Evolutionary conservation across 192 early-diverging fungal genomes (phyloP).

Genomic region (Lobosporangium transversale): DNA sequence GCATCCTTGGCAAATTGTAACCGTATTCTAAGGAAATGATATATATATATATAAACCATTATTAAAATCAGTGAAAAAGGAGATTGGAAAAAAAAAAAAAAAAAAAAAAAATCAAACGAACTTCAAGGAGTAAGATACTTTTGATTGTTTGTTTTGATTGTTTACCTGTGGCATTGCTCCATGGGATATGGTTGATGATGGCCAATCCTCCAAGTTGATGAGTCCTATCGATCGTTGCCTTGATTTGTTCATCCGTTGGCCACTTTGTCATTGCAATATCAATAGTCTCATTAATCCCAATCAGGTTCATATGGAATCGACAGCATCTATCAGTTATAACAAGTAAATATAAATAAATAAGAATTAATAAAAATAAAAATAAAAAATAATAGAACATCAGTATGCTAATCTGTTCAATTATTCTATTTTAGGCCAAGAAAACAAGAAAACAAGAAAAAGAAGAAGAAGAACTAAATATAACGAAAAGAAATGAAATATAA

Average conservation of each 20-base stretch:
- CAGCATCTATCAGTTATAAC: slow-evolving; percentile 57
- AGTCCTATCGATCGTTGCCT: slow-evolving; percentile 62
- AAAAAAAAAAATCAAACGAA: too few species aligned
- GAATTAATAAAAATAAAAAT: not conserved
- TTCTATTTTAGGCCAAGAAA: too few species aligned
- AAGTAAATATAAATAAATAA: not conserved
- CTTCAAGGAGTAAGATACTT: too few species aligned
- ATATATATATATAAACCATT: too few species aligned
- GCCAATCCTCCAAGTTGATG: slow-evolving; percentile 77
- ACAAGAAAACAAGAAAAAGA: too few species aligned
- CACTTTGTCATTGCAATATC: slow-evolving; percentile 54
- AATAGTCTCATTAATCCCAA: slow-evolving; percentile 69
- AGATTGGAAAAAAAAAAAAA: too few species aligned
- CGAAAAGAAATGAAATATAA: not conserved
- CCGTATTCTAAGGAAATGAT: slow-evolving; percentile 50
- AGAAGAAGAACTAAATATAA: too few species aligned
- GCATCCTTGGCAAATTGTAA: slow-evolving; percentile 65
- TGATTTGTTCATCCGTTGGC: slow-evolving; percentile 70
- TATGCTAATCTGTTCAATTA: too few species aligned
- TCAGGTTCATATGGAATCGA: slow-evolving; percentile 78
- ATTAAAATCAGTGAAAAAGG: too few species aligned
- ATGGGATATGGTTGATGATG: slow-evolving; percentile 82
- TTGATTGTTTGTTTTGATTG: too few species aligned
- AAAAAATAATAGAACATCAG: not conserved
- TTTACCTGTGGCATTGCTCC: slow-evolving; percentile 72